Percentiles rank a stretch among this genome's conserved stretches.
These are phyloP conservation scores for Emericellopsis atlantica DNA, from an alignment of 2,329 filamentous ascomycete species.

Conservation along the genomic window DNA sequence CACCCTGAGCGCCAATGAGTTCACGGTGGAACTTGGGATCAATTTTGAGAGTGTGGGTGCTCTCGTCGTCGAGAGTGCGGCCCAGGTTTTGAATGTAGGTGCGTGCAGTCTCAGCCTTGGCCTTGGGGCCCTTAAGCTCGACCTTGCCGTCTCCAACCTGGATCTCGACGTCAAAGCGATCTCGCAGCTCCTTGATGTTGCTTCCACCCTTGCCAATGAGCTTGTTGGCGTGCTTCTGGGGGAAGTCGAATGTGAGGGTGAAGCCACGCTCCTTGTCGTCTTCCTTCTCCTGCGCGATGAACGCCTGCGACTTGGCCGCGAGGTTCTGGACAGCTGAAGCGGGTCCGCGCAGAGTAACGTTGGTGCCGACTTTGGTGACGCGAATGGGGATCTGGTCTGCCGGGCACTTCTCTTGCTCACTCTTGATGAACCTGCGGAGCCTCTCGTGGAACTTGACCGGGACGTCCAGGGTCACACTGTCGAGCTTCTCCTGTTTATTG, in stretches of 20 bases:
- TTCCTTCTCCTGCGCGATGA: constrained; percentile 77
- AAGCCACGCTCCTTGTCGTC: constrained; percentile 92
- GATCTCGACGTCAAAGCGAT: constrained; percentile 60
- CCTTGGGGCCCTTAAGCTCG: constrained; percentile 88
- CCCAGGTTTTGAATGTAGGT: constrained; percentile 67
- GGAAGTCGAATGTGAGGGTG: constrained; percentile 79
- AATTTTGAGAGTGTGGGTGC: constrained; percentile 76
- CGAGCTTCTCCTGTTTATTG: constrained; percentile 44
- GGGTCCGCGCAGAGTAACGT: constrained; percentile 67
- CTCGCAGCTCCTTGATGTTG: constrained; percentile 52
- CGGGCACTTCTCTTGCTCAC: constrained; percentile 45
- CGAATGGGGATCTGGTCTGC: constrained; percentile 46
- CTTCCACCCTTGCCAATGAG: constrained; percentile 57
- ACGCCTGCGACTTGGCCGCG: constrained; percentile 59
- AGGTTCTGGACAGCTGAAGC: constrained; percentile 59
- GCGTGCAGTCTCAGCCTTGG: constrained; percentile 82
- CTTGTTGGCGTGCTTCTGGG: constrained; percentile 87
- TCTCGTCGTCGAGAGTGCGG: constrained; percentile 82
- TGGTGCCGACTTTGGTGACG: constrained; percentile 44
- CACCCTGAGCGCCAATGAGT: constrained; percentile 79
- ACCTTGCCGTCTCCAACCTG: constrained; percentile 91
- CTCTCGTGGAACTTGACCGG: constrained; percentile 52
- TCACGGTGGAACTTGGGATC: constrained; percentile 90
- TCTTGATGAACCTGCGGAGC: constrained; percentile 50
- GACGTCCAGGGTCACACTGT: constrained; percentile 39